phyloP scores from a whole-genome alignment of 306 rosid genomes.

The Corylus avellana region DNA sequence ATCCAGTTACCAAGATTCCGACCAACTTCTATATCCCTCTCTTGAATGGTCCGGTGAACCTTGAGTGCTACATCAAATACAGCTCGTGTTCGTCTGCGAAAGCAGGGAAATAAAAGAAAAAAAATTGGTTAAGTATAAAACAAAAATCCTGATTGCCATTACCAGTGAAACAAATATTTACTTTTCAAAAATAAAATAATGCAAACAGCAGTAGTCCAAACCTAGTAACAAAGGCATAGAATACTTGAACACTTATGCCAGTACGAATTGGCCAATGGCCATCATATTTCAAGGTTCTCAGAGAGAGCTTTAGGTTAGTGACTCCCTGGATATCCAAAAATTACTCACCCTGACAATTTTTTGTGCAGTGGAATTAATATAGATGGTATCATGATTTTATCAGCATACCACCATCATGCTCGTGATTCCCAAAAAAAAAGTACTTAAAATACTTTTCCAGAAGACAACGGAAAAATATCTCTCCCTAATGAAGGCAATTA shows the following conservation, averaged over 20 bases:
- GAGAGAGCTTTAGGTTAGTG: no score
- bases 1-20: conserved; percentile 79
- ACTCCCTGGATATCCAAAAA: no score
- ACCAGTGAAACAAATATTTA: conserved; percentile 2
- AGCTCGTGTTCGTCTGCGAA: conserved; percentile 68
- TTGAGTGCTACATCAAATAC: conserved; percentile 65
- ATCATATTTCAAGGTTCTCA: no score
- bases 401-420: no score
- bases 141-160: neutral
- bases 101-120: neutral
- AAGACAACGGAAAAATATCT: no score
- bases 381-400: no score
- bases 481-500: neutral
- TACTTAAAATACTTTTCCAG: no score
- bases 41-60: conserved; percentile 73
- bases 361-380: no score
- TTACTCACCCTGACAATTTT: no score
- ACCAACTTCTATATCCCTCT: conserved; percentile 86
- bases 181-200: neutral
- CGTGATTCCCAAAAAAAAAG: no score
- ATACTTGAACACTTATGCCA: no score
- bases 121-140: neutral
- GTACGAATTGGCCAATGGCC: no score
- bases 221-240: neutral
- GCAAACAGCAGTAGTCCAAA: neutral